Base-by-base conservation (phyloP, 2,329 filamentous ascomycete genomes). In the Scytalidium sp. region DNA sequence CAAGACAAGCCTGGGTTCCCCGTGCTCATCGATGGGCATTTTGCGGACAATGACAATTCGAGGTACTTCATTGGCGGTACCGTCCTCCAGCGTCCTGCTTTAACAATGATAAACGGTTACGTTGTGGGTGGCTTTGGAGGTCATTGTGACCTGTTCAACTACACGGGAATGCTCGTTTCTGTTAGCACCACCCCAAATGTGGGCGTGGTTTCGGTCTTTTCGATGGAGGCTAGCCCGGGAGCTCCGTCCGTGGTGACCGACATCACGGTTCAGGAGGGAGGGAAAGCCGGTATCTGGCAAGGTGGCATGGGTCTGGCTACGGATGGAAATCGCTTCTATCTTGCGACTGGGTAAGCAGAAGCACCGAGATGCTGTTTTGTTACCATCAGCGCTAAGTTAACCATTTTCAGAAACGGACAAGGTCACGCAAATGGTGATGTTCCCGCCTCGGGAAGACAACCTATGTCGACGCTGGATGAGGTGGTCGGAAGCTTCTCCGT, bases 71-170 rank as follows among this genome's bases (percentile, higher is more conserved):
- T 73, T 32, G 73, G 72, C 4, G 75, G 75, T 2, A 67, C 70
- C 4, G 65, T 75, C 21, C 63, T 75, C 43, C 74, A 78, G 57
- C 64, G 72, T 17, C 70, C 72, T 1, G 66, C 69, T 27, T 53
- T 76, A 17, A 58, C 67, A 10, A 55, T 70, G 23, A 59, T 73
- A 4, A 70, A 72, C 25, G 67, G 68, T 20, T 62, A 69, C 20
- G 65, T 77, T 3, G 70, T 75, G 45, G 74, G 68, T 13, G 73
- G 66, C 2, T 76, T 78, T 52, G 74, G 74, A 11, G 73, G 72
- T 7, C 68, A 76, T 49, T 77, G 74, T 50, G 74, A 75, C 54
- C 60, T 69, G 2, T 76, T 70, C 60, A 76, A 77, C 49, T 75
- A 66, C 47, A 68, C 66, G 7, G 65, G 66, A 9, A 64, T 65